Evolutionary conservation across 2,329 filamentous ascomycete genomes (phyloP).

Genomic region (Pseudogymnoascus sp.): DNA sequence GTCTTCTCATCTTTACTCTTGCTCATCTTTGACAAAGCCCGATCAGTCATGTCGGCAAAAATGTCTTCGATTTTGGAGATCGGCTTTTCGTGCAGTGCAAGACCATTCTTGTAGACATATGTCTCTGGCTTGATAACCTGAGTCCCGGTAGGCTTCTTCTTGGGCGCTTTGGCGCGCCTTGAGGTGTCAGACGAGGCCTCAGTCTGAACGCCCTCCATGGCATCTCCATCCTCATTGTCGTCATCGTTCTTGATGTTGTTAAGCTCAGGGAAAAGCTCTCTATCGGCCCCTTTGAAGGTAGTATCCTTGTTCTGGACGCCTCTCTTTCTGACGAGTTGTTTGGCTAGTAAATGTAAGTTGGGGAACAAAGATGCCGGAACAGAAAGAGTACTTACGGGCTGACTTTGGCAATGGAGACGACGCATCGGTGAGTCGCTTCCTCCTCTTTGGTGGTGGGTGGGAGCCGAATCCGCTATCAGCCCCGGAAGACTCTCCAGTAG

Average conservation of each 20-base stretch:
- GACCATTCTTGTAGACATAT: constrained; percentile 11
- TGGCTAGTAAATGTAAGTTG: neutral
- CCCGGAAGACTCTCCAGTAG: neutral
- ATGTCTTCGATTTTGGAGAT: constrained; percentile 11
- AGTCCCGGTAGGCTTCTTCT: neutral
- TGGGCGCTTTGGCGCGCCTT: neutral
- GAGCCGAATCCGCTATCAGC: neutral
- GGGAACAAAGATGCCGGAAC: neutral
- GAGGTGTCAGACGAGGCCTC: neutral
- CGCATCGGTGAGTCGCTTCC: neutral
- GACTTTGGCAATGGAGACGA: neutral
- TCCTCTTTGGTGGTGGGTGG: neutral
- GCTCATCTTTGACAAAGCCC: neutral
- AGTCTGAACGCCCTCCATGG: neutral
- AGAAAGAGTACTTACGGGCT: neutral
- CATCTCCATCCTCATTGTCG: neutral
- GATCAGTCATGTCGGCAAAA: constrained; percentile 12
- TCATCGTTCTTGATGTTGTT: neutral
- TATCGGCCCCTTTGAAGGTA: neutral
- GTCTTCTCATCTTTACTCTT: neutral
- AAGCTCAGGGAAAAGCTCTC: neutral
- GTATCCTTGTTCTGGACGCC: neutral
- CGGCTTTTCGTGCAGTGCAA: constrained; percentile 9
- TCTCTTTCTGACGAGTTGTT: neutral
- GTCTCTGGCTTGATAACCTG: neutral